phyloP scores from a whole-genome alignment of 1,284 basidiomycete genomes.

The Marasmius fiardii region DNA sequence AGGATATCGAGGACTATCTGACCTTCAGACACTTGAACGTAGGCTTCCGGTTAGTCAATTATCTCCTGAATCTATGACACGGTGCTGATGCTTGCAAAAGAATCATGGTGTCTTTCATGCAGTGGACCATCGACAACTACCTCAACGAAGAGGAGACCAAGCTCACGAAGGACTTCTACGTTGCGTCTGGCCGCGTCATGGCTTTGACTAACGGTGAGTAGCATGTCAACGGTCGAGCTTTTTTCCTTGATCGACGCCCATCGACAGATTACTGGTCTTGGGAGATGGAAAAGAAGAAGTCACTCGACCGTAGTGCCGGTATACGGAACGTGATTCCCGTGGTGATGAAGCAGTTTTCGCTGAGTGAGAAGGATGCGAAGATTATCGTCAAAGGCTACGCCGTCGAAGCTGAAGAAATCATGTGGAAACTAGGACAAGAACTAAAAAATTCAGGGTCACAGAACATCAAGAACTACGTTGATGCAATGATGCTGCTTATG shows the following conservation, averaged over 20 bases:
- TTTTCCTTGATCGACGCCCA: not conserved
- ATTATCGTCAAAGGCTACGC: slow-evolving; percentile 1
- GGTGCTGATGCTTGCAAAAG: too few relatives aligned
- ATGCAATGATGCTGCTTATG: not conserved
- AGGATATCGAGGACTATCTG: slow-evolving; percentile 2
- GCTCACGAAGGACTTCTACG: slow-evolving; percentile 3
- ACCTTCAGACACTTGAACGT: slow-evolving; percentile 3
- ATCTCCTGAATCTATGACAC: too few relatives aligned
- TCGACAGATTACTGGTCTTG: slow-evolving; percentile 5
- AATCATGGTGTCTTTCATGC: not conserved
- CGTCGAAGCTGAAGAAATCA: not conserved
- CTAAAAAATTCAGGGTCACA: not conserved
- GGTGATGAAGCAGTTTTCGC: slow-evolving; percentile 2
- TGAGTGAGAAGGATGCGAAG: slow-evolving; percentile 7
- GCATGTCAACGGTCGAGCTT: not conserved
- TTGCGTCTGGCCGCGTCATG: slow-evolving; percentile 1
- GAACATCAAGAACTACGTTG: slow-evolving; percentile 5
- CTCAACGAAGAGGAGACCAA: slow-evolving; percentile 4
- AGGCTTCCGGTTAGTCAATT: not conserved
- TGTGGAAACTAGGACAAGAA: slow-evolving; percentile 1
- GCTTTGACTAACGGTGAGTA: slow-evolving; percentile 5
- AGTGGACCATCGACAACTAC: slow-evolving; percentile 2
- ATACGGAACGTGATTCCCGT: slow-evolving; percentile 6
- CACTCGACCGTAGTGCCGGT: not conserved
- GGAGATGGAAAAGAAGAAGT: too few relatives aligned